These are phyloP conservation scores for Pyricularia pennisetigena DNA, from an alignment of 2,329 filamentous ascomycete genomes.

Conservation along the genomic window DNA sequence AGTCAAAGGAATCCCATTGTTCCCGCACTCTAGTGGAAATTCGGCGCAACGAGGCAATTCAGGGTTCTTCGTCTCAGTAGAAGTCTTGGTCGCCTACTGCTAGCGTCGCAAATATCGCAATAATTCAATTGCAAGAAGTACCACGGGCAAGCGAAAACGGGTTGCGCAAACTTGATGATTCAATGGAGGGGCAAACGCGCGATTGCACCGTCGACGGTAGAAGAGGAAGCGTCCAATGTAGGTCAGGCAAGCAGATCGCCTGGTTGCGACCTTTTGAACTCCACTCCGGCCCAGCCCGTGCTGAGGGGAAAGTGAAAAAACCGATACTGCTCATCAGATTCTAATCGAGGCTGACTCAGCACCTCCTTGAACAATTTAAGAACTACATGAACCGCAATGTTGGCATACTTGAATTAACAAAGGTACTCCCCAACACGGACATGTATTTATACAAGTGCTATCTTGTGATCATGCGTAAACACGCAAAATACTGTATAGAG, in stretches of 20 bases:
- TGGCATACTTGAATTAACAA: neutral
- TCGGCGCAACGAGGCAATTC: neutral
- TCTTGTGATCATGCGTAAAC: neutral
- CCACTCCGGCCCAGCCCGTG: neutral
- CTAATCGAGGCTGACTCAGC: neutral
- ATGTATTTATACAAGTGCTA: neutral
- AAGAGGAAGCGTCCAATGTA: neutral
- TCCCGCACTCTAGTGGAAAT: neutral
- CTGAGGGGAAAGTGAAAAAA: neutral
- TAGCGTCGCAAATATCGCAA: neutral
- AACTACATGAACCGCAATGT: neutral
- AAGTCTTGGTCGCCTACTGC: neutral
- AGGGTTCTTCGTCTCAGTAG: neutral
- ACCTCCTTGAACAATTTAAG: neutral
- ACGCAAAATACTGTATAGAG: neutral
- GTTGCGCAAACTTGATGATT: neutral
- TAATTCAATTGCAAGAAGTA: neutral
- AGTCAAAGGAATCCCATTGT: conserved; percentile 1
- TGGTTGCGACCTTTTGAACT: neutral
- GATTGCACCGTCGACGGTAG: neutral
- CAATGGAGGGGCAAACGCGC: neutral
- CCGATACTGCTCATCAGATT: neutral
- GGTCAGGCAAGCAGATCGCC: neutral
- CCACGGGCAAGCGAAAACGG: neutral
- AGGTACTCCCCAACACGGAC: neutral